phyloP scores from a whole-genome alignment of 2,329 filamentous ascomycete species.

The Daldinia sp. region DNA sequence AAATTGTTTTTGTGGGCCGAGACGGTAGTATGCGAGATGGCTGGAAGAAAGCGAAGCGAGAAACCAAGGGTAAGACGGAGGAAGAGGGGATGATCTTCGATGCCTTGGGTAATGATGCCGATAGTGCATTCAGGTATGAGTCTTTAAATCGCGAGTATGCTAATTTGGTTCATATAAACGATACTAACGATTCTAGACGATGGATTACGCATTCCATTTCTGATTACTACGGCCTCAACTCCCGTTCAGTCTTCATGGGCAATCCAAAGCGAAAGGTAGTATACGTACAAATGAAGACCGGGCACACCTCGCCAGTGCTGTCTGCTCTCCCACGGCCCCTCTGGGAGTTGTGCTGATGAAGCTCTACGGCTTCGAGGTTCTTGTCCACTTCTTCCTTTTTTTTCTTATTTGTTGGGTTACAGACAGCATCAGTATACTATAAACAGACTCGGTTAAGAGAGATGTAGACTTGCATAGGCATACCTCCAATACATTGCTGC shows the following conservation, averaged over 20 bases:
- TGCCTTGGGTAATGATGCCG: slow-evolving; percentile 75
- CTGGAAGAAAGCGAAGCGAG: slow-evolving; percentile 62
- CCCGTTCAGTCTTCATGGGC: slow-evolving; percentile 80
- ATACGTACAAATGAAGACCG: slow-evolving; percentile 71
- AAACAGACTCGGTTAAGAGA: background rate
- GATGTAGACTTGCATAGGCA: slow-evolving; percentile 9
- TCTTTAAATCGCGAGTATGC: slow-evolving; percentile 6
- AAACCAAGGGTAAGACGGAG: slow-evolving; percentile 64
- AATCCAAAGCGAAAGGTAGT: slow-evolving; percentile 80
- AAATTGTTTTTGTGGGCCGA: slow-evolving; percentile 88
- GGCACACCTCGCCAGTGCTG: slow-evolving; percentile 43
- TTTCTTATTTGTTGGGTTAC: slow-evolving; percentile 11
- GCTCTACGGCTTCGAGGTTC: background rate
- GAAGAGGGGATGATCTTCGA: slow-evolving; percentile 81
- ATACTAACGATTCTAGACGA: slow-evolving; percentile 65
- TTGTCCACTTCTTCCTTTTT: background rate
- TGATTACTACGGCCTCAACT: slow-evolving; percentile 89
- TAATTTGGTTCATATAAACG: slow-evolving; percentile 5
- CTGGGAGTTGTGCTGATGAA: slow-evolving; percentile 69
- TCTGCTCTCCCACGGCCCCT: slow-evolving; percentile 69
- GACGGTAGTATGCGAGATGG: slow-evolving; percentile 72
- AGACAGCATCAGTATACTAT: slow-evolving; percentile 15
- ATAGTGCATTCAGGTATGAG: slow-evolving; percentile 82
- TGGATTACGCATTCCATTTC: slow-evolving; percentile 95
- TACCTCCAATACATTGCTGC: slow-evolving; percentile 1